Percentiles rank a stretch among this genome's conserved stretches.
phyloP scores from a whole-genome alignment of 2,329 filamentous ascomycete genomes.

The Tolypocladium guangdongense region DNA sequence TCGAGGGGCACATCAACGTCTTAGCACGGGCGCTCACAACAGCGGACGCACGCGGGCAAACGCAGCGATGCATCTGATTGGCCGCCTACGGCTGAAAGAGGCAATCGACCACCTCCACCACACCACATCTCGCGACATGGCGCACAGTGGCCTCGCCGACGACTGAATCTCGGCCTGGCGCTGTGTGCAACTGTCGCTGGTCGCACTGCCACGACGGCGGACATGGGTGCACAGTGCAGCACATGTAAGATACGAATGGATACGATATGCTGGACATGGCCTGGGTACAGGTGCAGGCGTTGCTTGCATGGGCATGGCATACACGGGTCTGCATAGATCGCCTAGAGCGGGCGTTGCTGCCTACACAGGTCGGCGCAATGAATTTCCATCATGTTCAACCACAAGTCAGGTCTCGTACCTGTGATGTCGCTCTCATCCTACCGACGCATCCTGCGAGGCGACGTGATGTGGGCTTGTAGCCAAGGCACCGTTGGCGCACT shows the following conservation, averaged over 20 bases:
- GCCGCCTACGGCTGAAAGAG: not conserved
- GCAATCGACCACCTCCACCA: not conserved
- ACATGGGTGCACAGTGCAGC: not conserved
- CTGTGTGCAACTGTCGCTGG: not conserved
- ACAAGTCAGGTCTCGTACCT: not conserved
- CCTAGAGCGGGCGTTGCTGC: not conserved
- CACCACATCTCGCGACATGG: not conserved
- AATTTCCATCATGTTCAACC: not conserved
- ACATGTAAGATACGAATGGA: not conserved
- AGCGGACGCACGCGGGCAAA: not conserved
- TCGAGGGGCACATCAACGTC: not conserved
- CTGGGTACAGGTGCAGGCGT: not conserved
- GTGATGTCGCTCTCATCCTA: not conserved
- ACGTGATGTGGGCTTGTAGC: not conserved
- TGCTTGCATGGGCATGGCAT: not conserved
- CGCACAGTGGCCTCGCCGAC: not conserved
- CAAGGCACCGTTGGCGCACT: not conserved
- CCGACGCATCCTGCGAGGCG: not conserved
- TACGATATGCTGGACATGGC: not conserved
- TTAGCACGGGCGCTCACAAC: not conserved
- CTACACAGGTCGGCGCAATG: not conserved
- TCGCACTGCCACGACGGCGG: not conserved
- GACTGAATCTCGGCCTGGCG: not conserved
- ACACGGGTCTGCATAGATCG: not conserved
- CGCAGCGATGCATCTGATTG: not conserved